Evolutionary conservation across 2,329 filamentous ascomycete genomes (phyloP), one percentile per base, ranked within the genome.

Genomic region (Talaromyces sp.): DNA sequence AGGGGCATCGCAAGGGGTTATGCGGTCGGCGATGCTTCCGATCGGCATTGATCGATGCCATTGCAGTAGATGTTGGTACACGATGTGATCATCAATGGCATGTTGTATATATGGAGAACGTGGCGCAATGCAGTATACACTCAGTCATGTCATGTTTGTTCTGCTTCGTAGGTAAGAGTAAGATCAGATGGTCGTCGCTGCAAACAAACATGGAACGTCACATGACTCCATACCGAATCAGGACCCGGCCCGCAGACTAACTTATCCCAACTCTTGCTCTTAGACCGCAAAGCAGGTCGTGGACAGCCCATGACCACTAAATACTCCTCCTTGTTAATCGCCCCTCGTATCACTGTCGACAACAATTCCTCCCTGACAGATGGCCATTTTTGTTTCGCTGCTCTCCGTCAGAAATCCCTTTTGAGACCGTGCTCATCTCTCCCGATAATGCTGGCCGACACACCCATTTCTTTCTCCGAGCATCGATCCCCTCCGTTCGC

Each of bases 1-100:
- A 89, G 88, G 67, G 95, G 95, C 16, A 87, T 98, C 62, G 95
- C 95, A 37, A 87, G 91, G 70, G 95, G 93, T 0, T 99, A 99
- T 79, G 86, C 82, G 0, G 89, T 95, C 59, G 91, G 90, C 7
- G 85, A 86, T 21, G 81, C 80, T 56, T 68, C 69, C 60, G 74
- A 76, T 55, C 76, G 71, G 63, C 76, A 75, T 66, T 63, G 54
- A 58, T n/a, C 35, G 23, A 44, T 42, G 25, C 14, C 46, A n/a
- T 44, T 37, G 37, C 37, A 23, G 21, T 25, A 12, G 25, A 60
- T 40, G 23, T 50, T 46, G 9, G 21, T 31, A 23, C 31, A 54
- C 35, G 50, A 21, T 37, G 31, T 37, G 52, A 11, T 16, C 12
- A 33, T 23, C 42, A 35, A 54, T 21, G n/a, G 48, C 25, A 39